Evolutionary conservation across 1,284 basidiomycete species (phyloP).

Genomic region (Papiliotrema laurentii): DNA sequence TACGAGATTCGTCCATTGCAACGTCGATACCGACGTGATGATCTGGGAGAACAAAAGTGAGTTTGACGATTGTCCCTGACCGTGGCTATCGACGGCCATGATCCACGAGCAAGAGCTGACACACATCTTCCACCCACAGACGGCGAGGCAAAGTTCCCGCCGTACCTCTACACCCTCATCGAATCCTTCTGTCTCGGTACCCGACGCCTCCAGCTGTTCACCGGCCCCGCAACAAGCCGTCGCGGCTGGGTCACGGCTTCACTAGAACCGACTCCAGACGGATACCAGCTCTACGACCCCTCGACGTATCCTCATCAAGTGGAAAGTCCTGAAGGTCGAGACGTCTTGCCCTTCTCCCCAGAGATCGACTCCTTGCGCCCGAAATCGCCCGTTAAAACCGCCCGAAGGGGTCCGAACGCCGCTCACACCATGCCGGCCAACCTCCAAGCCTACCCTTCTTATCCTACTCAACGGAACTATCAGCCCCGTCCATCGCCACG

Average conservation of each 20-base stretch:
- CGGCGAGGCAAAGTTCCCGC: constrained; percentile 63
- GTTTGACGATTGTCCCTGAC: constrained; percentile 4
- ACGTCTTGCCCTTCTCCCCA: constrained; percentile 20
- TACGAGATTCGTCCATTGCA: constrained; percentile 95
- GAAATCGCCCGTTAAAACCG: constrained; percentile 74
- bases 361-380: constrained; percentile 80
- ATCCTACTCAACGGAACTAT: too few relatives aligned
- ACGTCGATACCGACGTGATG: constrained; percentile 95
- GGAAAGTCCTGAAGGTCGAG: constrained; percentile 21
- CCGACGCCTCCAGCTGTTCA: constrained; percentile 87
- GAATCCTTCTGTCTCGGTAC: constrained; percentile 97
- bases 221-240: constrained; percentile 59
- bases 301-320: constrained; percentile 56
- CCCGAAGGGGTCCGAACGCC: too few relatives aligned
- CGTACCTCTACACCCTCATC: constrained; percentile 90
- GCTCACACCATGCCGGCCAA: too few relatives aligned
- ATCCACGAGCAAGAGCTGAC: not conserved
- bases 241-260: constrained; percentile 91
- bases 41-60: constrained; percentile 62
- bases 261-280: constrained; percentile 25
- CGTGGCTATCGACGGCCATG: not conserved
- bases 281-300: constrained; percentile 44
- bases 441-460: too few relatives aligned
- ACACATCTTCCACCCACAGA: not conserved
- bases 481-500: too few relatives aligned